phyloP scores from a whole-genome alignment of 1,284 basidiomycete species.

The Puccinia coronata region DNA sequence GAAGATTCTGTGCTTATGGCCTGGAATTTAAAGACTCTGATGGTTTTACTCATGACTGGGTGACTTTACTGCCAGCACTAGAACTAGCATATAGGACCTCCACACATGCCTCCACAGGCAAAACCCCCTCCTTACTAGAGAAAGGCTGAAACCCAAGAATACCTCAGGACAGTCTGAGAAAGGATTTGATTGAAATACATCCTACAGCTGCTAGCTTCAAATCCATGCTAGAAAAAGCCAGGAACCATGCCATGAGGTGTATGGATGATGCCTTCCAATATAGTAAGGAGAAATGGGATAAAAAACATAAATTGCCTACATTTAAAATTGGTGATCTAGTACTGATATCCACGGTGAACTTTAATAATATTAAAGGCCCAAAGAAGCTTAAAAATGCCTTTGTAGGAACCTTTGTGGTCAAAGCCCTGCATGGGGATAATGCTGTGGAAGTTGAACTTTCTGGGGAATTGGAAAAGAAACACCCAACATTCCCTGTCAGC shows the following conservation, averaged over 20 bases:
- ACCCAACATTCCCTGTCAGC: background rate
- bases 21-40: no score
- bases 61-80: background rate
- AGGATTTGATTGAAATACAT: constrained; percentile 1
- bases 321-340: constrained; percentile 8
- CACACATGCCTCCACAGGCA: background rate
- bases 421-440: background rate
- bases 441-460: constrained; percentile 12
- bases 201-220: constrained; percentile 6
- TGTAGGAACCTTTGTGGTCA: background rate
- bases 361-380: background rate
- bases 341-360: constrained; percentile 12
- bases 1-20: no score
- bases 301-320: background rate
- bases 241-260: background rate
- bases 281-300: constrained; percentile 28
- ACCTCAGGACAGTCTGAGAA: background rate
- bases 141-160: background rate
- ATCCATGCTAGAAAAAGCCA: constrained; percentile 10
- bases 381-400: constrained; percentile 19
- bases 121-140: background rate
- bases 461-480: constrained; percentile 4
- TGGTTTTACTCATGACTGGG: no score
- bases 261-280: constrained; percentile 1
- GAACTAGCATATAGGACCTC: background rate